phyloP scores from a whole-genome alignment of 2,329 filamentous ascomycete species.

The Elsinoe batatas region DNA sequence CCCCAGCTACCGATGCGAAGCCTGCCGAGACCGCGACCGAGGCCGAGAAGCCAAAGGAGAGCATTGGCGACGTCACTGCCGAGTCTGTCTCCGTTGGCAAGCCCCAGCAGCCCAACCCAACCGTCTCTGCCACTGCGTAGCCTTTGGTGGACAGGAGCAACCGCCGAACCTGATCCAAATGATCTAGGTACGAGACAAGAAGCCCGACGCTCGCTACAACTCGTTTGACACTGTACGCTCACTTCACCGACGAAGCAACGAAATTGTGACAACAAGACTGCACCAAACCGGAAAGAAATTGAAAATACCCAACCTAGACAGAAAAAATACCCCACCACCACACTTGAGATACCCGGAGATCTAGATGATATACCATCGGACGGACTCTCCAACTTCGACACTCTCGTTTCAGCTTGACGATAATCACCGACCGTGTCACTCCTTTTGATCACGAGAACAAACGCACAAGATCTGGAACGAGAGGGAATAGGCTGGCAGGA shows the following conservation, averaged over 20 bases:
- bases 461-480: slow-evolving; percentile 1
- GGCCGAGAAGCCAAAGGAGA: slow-evolving; percentile 18
- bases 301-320: not conserved
- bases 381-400: not conserved
- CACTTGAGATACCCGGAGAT: slow-evolving; percentile 10
- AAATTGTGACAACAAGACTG: slow-evolving; percentile 7
- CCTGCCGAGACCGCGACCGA: slow-evolving; percentile 14
- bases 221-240: slow-evolving; percentile 13
- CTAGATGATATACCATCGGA: not conserved
- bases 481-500: not conserved
- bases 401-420: not conserved
- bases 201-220: slow-evolving; percentile 16
- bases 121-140: slow-evolving; percentile 27
- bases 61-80: slow-evolving; percentile 24
- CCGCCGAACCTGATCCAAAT: not conserved
- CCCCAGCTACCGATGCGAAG: slow-evolving; percentile 7
- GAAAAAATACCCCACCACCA: not conserved
- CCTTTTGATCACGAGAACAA: slow-evolving; percentile 5
- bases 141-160: slow-evolving; percentile 17
- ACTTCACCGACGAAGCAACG: slow-evolving; percentile 1
- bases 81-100: slow-evolving; percentile 23
- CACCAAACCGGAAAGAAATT: not conserved
- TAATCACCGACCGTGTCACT: slow-evolving; percentile 7
- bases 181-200: slow-evolving; percentile 10
- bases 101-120: slow-evolving; percentile 21